phyloP scores from a whole-genome alignment of 345 rosid species.

The Pugionium dolabratum region DNA sequence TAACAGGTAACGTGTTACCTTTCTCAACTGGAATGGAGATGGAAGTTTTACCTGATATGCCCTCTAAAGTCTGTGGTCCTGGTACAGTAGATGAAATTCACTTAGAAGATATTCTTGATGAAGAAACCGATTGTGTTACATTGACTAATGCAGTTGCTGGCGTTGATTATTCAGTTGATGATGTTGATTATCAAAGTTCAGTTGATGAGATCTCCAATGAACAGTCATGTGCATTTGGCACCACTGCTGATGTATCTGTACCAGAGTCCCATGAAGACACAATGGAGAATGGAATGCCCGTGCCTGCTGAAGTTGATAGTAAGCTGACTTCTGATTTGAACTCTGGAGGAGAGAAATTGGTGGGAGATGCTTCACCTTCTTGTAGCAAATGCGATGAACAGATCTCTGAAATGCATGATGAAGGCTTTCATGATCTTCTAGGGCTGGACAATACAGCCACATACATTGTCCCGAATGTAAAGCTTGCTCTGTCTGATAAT shows the following conservation, averaged over 20 bases:
- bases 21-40: constrained; percentile 37
- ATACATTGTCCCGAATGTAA: constrained; percentile 37
- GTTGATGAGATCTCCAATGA: constrained; percentile 26
- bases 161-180: constrained; percentile 1
- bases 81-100: constrained; percentile 29
- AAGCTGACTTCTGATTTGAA: constrained; percentile 33
- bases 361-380: constrained; percentile 41
- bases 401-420: constrained; percentile 35
- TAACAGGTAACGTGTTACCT: constrained; percentile 26
- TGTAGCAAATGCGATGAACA: constrained; percentile 41
- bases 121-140: constrained; percentile 14
- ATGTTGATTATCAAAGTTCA: constrained; percentile 1
- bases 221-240: constrained; percentile 23
- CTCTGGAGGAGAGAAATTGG: constrained; percentile 34
- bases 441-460: constrained; percentile 41
- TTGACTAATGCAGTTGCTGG: constrained; percentile 29
- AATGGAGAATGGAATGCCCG: constrained; percentile 16
- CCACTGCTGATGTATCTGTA: constrained; percentile 25
- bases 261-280: constrained; percentile 28
- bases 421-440: constrained; percentile 36
- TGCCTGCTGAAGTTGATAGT: constrained; percentile 43
- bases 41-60: constrained; percentile 42
- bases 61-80: constrained; percentile 43
- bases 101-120: constrained; percentile 21
- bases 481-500: constrained; percentile 34